phyloP scores from a whole-genome alignment of 2,329 filamentous ascomycete genomes.

The Pyrenophora teres region DNA sequence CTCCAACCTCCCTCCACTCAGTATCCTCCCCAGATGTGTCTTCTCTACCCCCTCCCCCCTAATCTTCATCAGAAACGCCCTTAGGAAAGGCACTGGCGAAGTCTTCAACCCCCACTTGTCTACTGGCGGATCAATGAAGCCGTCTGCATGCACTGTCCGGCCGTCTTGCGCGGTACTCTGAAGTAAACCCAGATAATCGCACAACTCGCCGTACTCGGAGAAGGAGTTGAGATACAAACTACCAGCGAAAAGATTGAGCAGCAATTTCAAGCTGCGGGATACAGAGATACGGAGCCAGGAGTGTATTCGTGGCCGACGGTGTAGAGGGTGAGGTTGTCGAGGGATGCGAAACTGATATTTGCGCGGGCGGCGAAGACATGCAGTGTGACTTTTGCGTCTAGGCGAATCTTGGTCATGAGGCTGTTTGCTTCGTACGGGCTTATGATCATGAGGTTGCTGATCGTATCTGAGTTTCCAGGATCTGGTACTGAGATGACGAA shows the following conservation, averaged over 20 bases:
- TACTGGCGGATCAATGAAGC: slow-evolving; percentile 42
- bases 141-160: slow-evolving; percentile 38
- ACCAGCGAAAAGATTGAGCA: slow-evolving; percentile 70
- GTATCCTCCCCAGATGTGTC: slow-evolving; percentile 52
- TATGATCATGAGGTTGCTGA: slow-evolving; percentile 56
- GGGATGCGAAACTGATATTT: slow-evolving; percentile 37
- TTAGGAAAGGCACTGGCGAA: slow-evolving; percentile 52
- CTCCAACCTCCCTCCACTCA: slow-evolving; percentile 40
- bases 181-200: slow-evolving; percentile 58
- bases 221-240: slow-evolving; percentile 65
- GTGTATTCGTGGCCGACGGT: slow-evolving; percentile 34
- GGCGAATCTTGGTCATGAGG: slow-evolving; percentile 51
- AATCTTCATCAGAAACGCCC: slow-evolving; percentile 40
- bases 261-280: slow-evolving; percentile 42
- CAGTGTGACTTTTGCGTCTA: slow-evolving; percentile 47
- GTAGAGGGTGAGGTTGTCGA: slow-evolving; percentile 57
- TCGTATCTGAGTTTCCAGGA: slow-evolving; percentile 29
- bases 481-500: slow-evolving; percentile 52
- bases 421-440: slow-evolving; percentile 65
- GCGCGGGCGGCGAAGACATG: slow-evolving; percentile 60
- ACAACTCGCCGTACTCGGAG: slow-evolving; percentile 60
- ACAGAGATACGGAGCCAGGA: not conserved
- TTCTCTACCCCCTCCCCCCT: slow-evolving; percentile 36
- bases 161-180: slow-evolving; percentile 27
- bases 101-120: slow-evolving; percentile 39